These are phyloP conservation scores for Aulographum hederae DNA, from an alignment of 2,329 filamentous ascomycete species.

Conservation along the genomic window DNA sequence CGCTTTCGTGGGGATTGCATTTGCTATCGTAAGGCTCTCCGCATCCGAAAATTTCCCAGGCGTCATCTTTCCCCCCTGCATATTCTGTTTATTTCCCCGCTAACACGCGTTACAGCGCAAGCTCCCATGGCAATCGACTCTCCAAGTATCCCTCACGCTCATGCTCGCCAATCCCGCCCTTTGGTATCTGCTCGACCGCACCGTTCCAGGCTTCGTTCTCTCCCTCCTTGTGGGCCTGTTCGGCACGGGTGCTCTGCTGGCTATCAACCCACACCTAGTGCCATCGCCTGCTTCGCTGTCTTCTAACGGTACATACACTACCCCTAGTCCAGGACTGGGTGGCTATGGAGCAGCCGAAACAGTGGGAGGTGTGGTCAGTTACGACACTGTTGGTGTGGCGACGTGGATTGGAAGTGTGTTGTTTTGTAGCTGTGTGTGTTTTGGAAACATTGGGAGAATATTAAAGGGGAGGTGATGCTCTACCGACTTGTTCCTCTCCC, in stretches of 20 bases:
- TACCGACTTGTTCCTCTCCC: too few species aligned
- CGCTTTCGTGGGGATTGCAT: slow-evolving; percentile 55
- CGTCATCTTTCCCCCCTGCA: neutral
- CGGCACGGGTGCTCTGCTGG: slow-evolving; percentile 57
- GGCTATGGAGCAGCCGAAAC: slow-evolving; percentile 6
- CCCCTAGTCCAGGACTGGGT: neutral
- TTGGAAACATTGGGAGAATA: slow-evolving; percentile 88
- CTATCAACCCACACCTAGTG: slow-evolving; percentile 61
- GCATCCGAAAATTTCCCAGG: neutral
- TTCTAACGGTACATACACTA: neutral
- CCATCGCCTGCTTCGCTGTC: slow-evolving; percentile 36
- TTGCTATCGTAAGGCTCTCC: slow-evolving; percentile 56
- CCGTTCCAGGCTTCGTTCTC: slow-evolving; percentile 65
- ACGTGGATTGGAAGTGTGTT: slow-evolving; percentile 88
- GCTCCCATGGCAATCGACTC: slow-evolving; percentile 80
- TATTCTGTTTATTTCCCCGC: neutral
- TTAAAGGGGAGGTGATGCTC: too few species aligned
- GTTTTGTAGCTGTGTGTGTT: slow-evolving; percentile 88
- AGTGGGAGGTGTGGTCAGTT: slow-evolving; percentile 37
- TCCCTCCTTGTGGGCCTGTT: slow-evolving; percentile 54
- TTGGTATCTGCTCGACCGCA: slow-evolving; percentile 93
- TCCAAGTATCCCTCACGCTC: slow-evolving; percentile 82
- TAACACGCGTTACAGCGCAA: slow-evolving; percentile 47
- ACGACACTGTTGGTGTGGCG: slow-evolving; percentile 49
- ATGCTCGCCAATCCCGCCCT: slow-evolving; percentile 81